A percentile compares a stretch with the other conserved stretches of the same genome.
Evolutionary conservation across 805 yeast species (phyloP).

Genomic region (Debaryomyces hansenii): DNA sequence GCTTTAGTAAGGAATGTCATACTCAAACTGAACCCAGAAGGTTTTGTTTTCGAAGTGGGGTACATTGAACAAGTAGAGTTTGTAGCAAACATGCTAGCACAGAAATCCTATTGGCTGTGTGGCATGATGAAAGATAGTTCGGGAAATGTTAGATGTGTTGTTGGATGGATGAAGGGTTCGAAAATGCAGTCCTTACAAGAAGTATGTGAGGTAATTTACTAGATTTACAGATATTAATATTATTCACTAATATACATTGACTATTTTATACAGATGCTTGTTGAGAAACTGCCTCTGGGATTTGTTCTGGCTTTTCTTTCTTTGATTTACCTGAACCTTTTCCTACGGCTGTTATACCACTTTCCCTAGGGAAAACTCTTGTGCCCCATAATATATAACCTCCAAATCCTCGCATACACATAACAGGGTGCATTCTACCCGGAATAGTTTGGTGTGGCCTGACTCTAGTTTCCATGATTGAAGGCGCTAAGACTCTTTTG

Average conservation of each 20-base stretch:
- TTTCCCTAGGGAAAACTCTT: slow-evolving; percentile 69
- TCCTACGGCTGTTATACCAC: slow-evolving; percentile 64
- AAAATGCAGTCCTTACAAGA: slow-evolving; percentile 7
- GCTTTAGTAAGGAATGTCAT: slow-evolving; percentile 52
- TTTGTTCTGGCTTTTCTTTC: slow-evolving; percentile 18
- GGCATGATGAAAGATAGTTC: slow-evolving; percentile 52
- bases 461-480: slow-evolving; percentile 76
- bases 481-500: slow-evolving; percentile 75
- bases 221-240: background rate
- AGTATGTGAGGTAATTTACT: slow-evolving; percentile 6
- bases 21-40: slow-evolving; percentile 41
- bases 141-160: slow-evolving; percentile 56
- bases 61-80: slow-evolving; percentile 52
- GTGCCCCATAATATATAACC: slow-evolving; percentile 83
- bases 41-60: slow-evolving; percentile 80
- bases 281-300: background rate
- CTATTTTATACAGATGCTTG: background rate
- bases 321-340: slow-evolving; percentile 53
- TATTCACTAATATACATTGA: slow-evolving; percentile 3
- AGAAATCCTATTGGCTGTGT: slow-evolving; percentile 44
- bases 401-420: slow-evolving; percentile 92
- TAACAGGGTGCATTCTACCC: slow-evolving; percentile 90
- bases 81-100: slow-evolving; percentile 24
- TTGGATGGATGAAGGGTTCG: slow-evolving; percentile 52
- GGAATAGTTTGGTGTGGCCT: slow-evolving; percentile 90